phyloP scores from a whole-genome alignment of 176 grass and related monocot genomes.

The Eleusine indica region DNA sequence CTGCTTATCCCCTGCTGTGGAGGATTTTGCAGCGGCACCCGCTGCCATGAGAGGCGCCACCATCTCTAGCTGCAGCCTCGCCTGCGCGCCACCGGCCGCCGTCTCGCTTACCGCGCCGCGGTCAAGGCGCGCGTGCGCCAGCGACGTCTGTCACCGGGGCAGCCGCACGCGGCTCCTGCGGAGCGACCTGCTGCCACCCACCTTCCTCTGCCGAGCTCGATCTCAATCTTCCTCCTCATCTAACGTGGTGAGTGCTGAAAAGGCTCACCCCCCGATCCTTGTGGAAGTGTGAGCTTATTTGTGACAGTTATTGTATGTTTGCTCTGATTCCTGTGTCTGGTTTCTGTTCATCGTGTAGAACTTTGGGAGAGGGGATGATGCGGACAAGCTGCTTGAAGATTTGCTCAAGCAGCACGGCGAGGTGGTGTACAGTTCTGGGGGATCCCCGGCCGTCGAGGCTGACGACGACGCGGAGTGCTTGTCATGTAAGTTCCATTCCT shows the following conservation, averaged over 20 bases:
- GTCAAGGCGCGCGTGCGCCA: background rate
- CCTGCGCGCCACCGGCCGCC: slow-evolving; percentile 12
- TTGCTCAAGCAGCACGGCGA: slow-evolving; percentile 90
- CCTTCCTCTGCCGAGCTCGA: slow-evolving; percentile 32
- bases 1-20: background rate
- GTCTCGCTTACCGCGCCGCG: background rate
- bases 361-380: slow-evolving; percentile 47
- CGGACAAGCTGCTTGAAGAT: slow-evolving; percentile 85
- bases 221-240: slow-evolving; percentile 47
- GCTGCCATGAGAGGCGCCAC: slow-evolving; percentile 39
- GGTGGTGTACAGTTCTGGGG: slow-evolving; percentile 70
- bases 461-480: slow-evolving; percentile 84
- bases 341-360: slow-evolving; percentile 29
- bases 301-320: background rate
- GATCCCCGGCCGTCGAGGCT: slow-evolving; percentile 41
- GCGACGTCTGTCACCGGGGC: slow-evolving; percentile 2
- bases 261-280: background rate
- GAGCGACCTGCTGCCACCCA: background rate
- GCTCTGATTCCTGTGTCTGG: background rate
- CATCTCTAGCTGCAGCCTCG: slow-evolving; percentile 34
- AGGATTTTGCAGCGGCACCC: background rate
- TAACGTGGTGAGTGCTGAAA: slow-evolving; percentile 39
- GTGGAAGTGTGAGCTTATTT: background rate
- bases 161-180: slow-evolving; percentile 30
- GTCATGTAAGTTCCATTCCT: slow-evolving; percentile 61